Conservation (phyloP, 495 filamentous ascomycete species). For the Umbilicaria muhlenbergii region DNA sequence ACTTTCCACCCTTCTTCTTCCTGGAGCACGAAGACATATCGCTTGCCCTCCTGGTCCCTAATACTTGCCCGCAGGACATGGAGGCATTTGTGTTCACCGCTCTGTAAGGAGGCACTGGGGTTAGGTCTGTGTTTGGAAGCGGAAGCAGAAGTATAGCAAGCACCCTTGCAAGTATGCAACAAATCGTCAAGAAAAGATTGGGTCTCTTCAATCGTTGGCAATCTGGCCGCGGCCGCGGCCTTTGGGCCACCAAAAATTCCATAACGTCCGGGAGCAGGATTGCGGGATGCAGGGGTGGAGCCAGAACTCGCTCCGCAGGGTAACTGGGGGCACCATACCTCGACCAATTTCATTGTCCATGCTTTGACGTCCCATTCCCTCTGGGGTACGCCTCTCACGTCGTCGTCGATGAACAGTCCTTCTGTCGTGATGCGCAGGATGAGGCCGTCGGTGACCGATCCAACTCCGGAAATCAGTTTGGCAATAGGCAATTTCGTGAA, state of each 20-base stretch:
- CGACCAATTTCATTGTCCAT: conserved; percentile 84
- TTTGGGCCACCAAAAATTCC: conserved; percentile 25
- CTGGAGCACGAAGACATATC: conserved; percentile 66
- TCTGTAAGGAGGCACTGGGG: conserved; percentile 26
- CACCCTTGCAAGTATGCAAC: conserved; percentile 41
- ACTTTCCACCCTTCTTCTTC: conserved; percentile 92
- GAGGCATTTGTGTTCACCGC: conserved; percentile 39
- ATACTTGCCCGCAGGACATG: conserved; percentile 74
- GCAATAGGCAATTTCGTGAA: conserved; percentile 68
- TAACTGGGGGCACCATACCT: conserved; percentile 66
- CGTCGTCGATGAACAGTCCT: conserved; percentile 93
- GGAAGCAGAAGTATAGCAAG: conserved; percentile 21
- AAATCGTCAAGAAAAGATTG: conserved; percentile 42
- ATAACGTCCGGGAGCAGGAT: conserved; percentile 16
- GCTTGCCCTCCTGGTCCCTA: conserved; percentile 68
- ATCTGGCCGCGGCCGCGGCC: conserved; percentile 23
- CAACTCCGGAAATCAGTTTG: conserved; percentile 61
- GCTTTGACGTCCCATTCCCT: conserved; percentile 98
- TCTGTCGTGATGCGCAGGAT: conserved; percentile 75
- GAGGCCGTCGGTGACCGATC: conserved; percentile 69
- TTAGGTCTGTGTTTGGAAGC: conserved; percentile 11
- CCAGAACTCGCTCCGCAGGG: conserved; percentile 18
- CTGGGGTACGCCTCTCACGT: conserved; percentile 69
- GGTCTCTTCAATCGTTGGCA: conserved; percentile 45
- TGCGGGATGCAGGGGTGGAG: conserved; percentile 18